Evolutionary conservation across 768 basidiomycete genomes (phyloP).

Genomic region (Russula sp.): DNA sequence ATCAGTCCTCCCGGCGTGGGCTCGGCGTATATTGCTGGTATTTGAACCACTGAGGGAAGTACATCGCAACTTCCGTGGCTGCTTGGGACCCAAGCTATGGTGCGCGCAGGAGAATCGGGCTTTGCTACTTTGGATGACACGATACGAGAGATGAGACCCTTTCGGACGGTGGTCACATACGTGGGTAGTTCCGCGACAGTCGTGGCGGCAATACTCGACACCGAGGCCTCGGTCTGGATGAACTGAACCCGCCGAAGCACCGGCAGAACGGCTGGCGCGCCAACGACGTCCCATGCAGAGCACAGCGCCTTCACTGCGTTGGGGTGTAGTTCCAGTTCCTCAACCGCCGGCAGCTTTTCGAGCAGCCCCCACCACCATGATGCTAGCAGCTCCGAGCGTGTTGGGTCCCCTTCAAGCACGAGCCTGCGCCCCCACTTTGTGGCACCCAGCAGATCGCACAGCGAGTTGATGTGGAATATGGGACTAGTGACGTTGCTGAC

Average conservation of each 20-base stretch:
- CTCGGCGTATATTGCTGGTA: not conserved
- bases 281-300: slow-evolving; percentile 2
- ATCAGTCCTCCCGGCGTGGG: not conserved
- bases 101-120: not conserved
- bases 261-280: slow-evolving; percentile 8
- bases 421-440: not conserved
- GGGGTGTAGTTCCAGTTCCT: slow-evolving; percentile 1
- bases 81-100: not conserved
- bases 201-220: not conserved
- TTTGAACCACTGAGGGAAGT: not conserved
- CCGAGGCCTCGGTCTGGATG: not conserved
- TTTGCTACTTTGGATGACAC: not conserved
- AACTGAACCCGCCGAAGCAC: not conserved
- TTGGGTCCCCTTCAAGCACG: slow-evolving; percentile 1
- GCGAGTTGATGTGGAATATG: not conserved
- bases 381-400: not conserved
- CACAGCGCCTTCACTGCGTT: not conserved
- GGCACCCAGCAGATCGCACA: slow-evolving; percentile 6
- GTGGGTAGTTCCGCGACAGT: not conserved
- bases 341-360: slow-evolving; percentile 8
- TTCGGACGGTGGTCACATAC: not conserved
- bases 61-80: not conserved
- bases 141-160: slow-evolving; percentile 11
- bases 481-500: not conserved
- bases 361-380: slow-evolving; percentile 9